Evolutionary conservation across 2,329 filamentous ascomycete species (phyloP), one percentile per base, ranked within the genome.

Genomic region (Epichloe gansuensis): DNA sequence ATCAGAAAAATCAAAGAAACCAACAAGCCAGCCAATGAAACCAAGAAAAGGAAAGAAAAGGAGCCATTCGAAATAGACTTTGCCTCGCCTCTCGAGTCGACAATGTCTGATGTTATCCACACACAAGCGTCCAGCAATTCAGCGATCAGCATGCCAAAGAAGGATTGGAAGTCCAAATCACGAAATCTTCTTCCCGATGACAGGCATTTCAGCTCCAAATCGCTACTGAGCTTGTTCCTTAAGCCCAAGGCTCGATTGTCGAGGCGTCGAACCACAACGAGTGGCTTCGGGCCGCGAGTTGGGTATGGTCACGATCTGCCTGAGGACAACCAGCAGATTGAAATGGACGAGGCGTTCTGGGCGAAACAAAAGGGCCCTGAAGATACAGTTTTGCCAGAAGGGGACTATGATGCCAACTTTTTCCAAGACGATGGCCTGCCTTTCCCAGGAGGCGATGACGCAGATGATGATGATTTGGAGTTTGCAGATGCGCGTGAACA

Each of bases 311-410:
- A 70, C 45, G 67, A 60, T 50, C 70, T 64, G 39, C 68, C 72
- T 31, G 71, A 75, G 23, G 73, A 77, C 51, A 70, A 80, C 8
- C 78, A 77, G 1, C 80, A 84, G 54, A 86, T 82, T 41, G 87
- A 95, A 54, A 87, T 96, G 74, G 89, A 97, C 63, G 91, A 96
- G 69, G 90, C 87, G 21, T 97, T 95, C 71, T 98, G 93, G 89
- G 93, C 93, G 5, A 77, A 80, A 41, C 82, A 77, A 69, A 86
- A 80, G 65, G 82, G 71, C 58, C 78, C 71, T 49, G 82, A 84
- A 25, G 81, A 81, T 44, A 77, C 73, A 3, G 76, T 70, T 1
- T 66, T 77, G 39, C 76, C 77, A 3, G 74, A 81, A 59, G 90
- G 90, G 55, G 84, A 94, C 63, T 98, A 97, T 68, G 89, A 97